These are phyloP conservation scores for Malus hybrid DNA, from an alignment of 331 rosid species.

Conservation along the genomic window DNA sequence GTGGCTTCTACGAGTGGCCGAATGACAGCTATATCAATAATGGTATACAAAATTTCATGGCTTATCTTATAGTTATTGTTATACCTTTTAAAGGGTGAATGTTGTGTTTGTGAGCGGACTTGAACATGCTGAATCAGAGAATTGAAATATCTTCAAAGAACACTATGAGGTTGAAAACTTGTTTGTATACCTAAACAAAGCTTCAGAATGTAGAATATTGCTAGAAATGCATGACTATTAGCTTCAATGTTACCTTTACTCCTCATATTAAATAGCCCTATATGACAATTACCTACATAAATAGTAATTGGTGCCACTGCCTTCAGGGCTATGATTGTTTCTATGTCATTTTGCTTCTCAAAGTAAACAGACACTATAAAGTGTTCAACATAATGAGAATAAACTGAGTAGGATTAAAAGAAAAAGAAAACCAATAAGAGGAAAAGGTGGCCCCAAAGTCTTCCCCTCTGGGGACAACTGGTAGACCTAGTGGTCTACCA, in stretches of 20 bases:
- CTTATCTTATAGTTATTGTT: not conserved
- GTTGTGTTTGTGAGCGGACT: not conserved
- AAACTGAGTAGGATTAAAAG: not conserved
- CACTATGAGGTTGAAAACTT: not conserved
- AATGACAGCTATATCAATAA: slow-evolving; percentile 51
- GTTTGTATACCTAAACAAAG: not conserved
- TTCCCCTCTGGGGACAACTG: not conserved
- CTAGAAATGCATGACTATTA: not conserved
- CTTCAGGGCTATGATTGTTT: not conserved
- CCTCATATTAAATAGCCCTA: not conserved
- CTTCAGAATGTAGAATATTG: not conserved
- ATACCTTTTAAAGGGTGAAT: not conserved
- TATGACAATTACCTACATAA: not conserved
- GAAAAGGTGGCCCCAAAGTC: not conserved
- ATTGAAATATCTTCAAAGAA: not conserved
- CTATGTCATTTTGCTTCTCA: not conserved
- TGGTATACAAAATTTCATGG: slow-evolving; percentile 28
- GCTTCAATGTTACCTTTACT: not conserved
- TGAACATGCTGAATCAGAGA: not conserved
- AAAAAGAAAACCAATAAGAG: not conserved
- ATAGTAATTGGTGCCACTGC: not conserved
- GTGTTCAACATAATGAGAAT: not conserved
- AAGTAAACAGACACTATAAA: not conserved
- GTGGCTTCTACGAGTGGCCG: slow-evolving; percentile 90
- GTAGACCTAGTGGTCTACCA: not conserved